Conservation (phyloP, 1,284 basidiomycete species). For the Fomitopsis betulina region DNA sequence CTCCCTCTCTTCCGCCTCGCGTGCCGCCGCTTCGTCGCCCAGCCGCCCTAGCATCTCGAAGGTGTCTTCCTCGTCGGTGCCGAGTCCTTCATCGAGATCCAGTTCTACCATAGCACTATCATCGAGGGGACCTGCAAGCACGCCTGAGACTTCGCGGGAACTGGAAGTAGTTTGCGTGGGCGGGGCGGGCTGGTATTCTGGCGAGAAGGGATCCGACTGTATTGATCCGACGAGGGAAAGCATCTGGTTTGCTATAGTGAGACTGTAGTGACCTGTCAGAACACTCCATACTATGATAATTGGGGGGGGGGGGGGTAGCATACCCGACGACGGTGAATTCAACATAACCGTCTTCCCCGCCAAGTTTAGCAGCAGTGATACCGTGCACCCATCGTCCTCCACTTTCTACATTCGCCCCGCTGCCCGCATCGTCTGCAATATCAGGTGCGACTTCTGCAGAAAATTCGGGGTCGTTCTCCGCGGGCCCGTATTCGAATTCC, state of each 20-base stretch:
- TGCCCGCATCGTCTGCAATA: slow-evolving; percentile 21
- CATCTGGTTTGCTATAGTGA: slow-evolving; percentile 95
- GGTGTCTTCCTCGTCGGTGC: slow-evolving; percentile 31
- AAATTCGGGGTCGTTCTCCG: slow-evolving; percentile 73
- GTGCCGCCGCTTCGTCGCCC: slow-evolving; percentile 25
- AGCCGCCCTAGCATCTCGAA: slow-evolving; percentile 34
- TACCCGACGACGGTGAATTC: slow-evolving; percentile 92
- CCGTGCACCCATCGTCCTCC: slow-evolving; percentile 83
- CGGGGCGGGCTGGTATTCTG: slow-evolving; percentile 44
- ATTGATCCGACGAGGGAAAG: slow-evolving; percentile 90
- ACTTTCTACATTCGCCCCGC: slow-evolving; percentile 32
- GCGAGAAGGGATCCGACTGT: slow-evolving; percentile 80
- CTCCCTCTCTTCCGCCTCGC: slow-evolving; percentile 23
- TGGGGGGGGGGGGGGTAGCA: slow-evolving; percentile 20
- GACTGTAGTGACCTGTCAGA: slow-evolving; percentile 37
- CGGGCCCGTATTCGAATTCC: slow-evolving; percentile 83
- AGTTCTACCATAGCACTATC: slow-evolving; percentile 15
- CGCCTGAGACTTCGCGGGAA: slow-evolving; percentile 1
- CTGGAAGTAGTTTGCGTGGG: slow-evolving; percentile 8
- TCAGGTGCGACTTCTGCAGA: slow-evolving; percentile 33
- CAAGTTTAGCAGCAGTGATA: slow-evolving; percentile 66
- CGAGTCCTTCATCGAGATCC: slow-evolving; percentile 22
- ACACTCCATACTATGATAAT: neutral
- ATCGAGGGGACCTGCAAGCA: slow-evolving; percentile 8
- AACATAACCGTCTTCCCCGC: slow-evolving; percentile 66